Conservation (phyloP, 2,329 filamentous ascomycete species). For the Emmonsia crescens region DNA sequence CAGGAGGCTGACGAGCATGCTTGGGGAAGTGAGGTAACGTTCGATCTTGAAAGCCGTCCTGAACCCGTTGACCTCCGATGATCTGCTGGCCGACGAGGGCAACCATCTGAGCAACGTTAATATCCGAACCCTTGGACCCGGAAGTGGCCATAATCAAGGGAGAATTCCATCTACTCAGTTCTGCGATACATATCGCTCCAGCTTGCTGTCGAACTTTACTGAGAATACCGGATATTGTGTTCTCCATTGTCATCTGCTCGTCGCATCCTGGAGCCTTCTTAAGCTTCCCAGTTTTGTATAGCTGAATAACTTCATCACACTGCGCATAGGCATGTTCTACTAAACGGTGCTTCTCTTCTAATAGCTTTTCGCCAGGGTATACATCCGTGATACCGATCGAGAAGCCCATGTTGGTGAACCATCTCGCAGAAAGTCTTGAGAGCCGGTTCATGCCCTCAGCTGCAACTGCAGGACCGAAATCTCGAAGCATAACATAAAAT, state of each 20-base stretch:
- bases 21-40: constrained; percentile 93
- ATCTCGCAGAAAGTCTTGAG: constrained; percentile 79
- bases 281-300: constrained; percentile 69
- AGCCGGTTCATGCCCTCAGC: constrained; percentile 89
- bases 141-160: constrained; percentile 95
- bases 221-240: constrained; percentile 78
- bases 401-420: constrained; percentile 82
- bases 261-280: constrained; percentile 82
- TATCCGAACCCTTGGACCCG: constrained; percentile 90
- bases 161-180: constrained; percentile 82
- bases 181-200: constrained; percentile 80
- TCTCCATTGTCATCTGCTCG: constrained; percentile 85
- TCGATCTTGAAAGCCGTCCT: constrained; percentile 92
- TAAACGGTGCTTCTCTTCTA: constrained; percentile 61
- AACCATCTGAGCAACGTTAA: constrained; percentile 99
- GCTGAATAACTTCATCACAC: constrained; percentile 72
- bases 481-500: constrained; percentile 91
- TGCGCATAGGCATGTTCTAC: constrained; percentile 68
- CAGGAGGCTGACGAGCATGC: constrained; percentile 78
- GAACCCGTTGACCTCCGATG: constrained; percentile 84
- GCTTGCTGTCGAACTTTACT: constrained; percentile 86
- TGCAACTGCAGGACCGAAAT: constrained; percentile 83
- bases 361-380: constrained; percentile 64
- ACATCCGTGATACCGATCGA: constrained; percentile 95
- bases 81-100: constrained; percentile 96